Conservation (phyloP, 768 basidiomycete species). For the Trametes cubensis region DNA sequence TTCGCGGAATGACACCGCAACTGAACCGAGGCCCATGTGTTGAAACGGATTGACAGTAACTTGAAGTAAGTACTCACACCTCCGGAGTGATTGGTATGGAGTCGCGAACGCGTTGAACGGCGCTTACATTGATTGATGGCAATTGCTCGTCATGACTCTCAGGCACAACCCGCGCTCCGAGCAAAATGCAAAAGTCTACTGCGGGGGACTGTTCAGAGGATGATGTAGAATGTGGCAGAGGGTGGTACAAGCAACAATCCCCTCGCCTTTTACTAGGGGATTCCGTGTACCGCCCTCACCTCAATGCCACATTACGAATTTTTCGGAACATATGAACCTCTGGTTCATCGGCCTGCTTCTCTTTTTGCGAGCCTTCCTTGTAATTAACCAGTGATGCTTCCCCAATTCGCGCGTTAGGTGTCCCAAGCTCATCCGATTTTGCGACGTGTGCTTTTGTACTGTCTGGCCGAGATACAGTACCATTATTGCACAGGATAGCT, state of each 20-base stretch:
- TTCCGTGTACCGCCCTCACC: conserved; percentile 26
- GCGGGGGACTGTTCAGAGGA: too few relatives aligned
- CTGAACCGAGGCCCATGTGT: too few relatives aligned
- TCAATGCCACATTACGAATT: conserved; percentile 24
- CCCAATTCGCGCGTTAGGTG: too few relatives aligned
- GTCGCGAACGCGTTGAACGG: too few relatives aligned
- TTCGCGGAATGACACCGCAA: too few relatives aligned
- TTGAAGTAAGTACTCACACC: too few relatives aligned
- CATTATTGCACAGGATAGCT: too few relatives aligned
- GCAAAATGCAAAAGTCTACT: conserved; percentile 21
- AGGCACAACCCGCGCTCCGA: conserved; percentile 7
- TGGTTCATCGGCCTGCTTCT: not conserved
- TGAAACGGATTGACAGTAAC: too few relatives aligned
- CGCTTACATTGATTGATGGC: too few relatives aligned
- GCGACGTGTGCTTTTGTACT: not conserved
- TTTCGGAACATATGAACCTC: conserved; percentile 23
- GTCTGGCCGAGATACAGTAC: too few relatives aligned
- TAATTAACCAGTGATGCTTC: not conserved
- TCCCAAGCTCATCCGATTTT: not conserved
- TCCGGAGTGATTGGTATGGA: too few relatives aligned
- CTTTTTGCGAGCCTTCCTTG: not conserved
- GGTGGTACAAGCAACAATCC: conserved; percentile 28
- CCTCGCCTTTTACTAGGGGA: conserved; percentile 33
- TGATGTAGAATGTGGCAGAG: conserved; percentile 8
- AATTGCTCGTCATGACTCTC: too few relatives aligned